phyloP scores from a whole-genome alignment of 2,329 filamentous ascomycete species.

The Sphaerulina vaccinii region DNA sequence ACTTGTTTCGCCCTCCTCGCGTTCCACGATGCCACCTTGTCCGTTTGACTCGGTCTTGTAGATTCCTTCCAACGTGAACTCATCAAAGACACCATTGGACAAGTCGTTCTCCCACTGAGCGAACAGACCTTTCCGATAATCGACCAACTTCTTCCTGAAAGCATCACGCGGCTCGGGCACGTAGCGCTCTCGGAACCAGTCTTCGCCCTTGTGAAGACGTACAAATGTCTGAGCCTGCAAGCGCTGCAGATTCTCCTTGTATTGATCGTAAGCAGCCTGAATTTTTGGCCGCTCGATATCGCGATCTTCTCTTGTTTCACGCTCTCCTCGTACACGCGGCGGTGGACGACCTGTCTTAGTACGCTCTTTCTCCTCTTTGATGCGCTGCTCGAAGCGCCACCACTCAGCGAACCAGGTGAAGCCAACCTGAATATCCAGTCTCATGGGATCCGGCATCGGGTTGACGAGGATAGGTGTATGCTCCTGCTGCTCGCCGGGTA shows the following conservation, averaged over 20 bases:
- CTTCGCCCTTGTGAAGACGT: slow-evolving; percentile 85
- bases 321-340: slow-evolving; percentile 58
- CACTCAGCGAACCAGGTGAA: slow-evolving; percentile 85
- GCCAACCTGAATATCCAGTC: slow-evolving; percentile 74
- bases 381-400: slow-evolving; percentile 79
- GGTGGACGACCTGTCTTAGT: slow-evolving; percentile 66
- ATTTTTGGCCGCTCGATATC: slow-evolving; percentile 78
- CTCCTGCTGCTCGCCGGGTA: slow-evolving; percentile 65
- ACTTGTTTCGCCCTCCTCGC: slow-evolving; percentile 91
- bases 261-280: slow-evolving; percentile 65
- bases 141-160: slow-evolving; percentile 72
- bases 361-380: slow-evolving; percentile 78
- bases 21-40: slow-evolving; percentile 79
- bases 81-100: slow-evolving; percentile 81
- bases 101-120: slow-evolving; percentile 87
- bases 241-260: slow-evolving; percentile 64
- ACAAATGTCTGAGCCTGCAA: slow-evolving; percentile 75
- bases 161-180: slow-evolving; percentile 76
- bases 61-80: slow-evolving; percentile 89
- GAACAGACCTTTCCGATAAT: slow-evolving; percentile 76
- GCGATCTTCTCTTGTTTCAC: slow-evolving; percentile 69
- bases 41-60: slow-evolving; percentile 92
- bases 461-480: slow-evolving; percentile 55
- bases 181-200: slow-evolving; percentile 98
- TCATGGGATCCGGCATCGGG: slow-evolving; percentile 69